phyloP scores from a whole-genome alignment of 345 rosid genomes.

The sweet orange (Citrus sinensis) region DNA sequence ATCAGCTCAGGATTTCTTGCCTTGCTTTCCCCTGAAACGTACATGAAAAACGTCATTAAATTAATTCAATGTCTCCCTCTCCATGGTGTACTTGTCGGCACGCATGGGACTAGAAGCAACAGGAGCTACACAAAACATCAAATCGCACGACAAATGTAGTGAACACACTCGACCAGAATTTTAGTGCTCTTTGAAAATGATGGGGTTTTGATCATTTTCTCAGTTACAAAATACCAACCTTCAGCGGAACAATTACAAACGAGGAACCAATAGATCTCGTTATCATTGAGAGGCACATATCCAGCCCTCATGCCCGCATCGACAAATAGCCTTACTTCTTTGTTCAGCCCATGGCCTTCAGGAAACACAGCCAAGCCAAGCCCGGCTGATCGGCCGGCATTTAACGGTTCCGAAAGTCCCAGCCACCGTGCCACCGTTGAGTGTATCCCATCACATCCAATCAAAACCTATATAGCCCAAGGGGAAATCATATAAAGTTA shows the following conservation, averaged over 20 bases:
- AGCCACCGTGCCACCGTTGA: constrained; percentile 31
- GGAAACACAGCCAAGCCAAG: constrained; percentile 32
- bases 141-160: neutral
- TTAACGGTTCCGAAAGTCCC: constrained; percentile 25
- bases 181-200: no score
- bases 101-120: no score
- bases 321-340: constrained; percentile 18
- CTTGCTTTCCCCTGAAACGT: constrained; percentile 15
- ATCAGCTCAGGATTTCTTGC: constrained; percentile 21
- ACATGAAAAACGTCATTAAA: neutral
- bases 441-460: constrained; percentile 46
- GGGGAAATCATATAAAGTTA: neutral
- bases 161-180: no score
- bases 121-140: no score
- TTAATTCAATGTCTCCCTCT: no score
- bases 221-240: constrained; percentile 5
- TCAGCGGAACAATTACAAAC: neutral
- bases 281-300: constrained; percentile 26
- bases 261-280: constrained; percentile 31
- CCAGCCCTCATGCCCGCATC: constrained; percentile 33
- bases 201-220: no score
- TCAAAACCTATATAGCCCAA: constrained; percentile 18
- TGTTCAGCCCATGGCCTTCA: constrained; percentile 29
- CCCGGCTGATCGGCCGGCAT: constrained; percentile 30
- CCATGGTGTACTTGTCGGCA: no score